Evolutionary conservation across 2,329 filamentous ascomycete species (phyloP).

Genomic region (Zasmidium citrigriseum): DNA sequence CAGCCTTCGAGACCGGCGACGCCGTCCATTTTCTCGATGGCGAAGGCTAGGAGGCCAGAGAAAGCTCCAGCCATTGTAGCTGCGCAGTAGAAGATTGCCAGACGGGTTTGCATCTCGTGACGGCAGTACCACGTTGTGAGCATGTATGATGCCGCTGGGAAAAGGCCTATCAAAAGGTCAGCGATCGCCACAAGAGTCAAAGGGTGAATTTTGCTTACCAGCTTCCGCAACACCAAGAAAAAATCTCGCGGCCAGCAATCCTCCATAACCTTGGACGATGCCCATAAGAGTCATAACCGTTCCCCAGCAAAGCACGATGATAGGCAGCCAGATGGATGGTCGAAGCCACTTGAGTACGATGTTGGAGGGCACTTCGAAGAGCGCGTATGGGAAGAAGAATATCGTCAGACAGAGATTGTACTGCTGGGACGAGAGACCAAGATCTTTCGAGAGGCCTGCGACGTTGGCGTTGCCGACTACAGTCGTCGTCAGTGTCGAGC

Average conservation of each 20-base stretch:
- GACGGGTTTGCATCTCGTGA: slow-evolving; percentile 39
- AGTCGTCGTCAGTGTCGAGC: background rate
- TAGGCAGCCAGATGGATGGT: slow-evolving; percentile 39
- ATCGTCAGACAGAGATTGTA: slow-evolving; percentile 42
- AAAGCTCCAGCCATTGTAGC: slow-evolving; percentile 54
- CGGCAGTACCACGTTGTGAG: slow-evolving; percentile 47
- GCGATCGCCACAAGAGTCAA: no score
- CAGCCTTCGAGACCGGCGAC: slow-evolving; percentile 25
- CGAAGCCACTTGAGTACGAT: slow-evolving; percentile 42
- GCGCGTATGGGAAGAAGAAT: slow-evolving; percentile 45
- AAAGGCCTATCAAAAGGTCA: no score
- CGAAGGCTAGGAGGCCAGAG: slow-evolving; percentile 53
- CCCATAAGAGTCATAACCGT: slow-evolving; percentile 32
- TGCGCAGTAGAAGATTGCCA: slow-evolving; percentile 51
- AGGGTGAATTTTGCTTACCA: no score
- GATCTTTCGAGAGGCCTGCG: slow-evolving; percentile 35
- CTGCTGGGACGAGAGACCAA: slow-evolving; percentile 42
- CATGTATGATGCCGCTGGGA: slow-evolving; percentile 30
- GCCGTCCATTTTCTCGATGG: slow-evolving; percentile 38
- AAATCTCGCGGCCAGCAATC: slow-evolving; percentile 28
- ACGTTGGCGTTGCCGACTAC: slow-evolving; percentile 38
- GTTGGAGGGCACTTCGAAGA: slow-evolving; percentile 41
- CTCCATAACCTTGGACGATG: slow-evolving; percentile 31
- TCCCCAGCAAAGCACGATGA: slow-evolving; percentile 34
- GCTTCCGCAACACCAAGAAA: slow-evolving; percentile 24